phyloP scores from a whole-genome alignment of 352 stramenopile genomes.

The Phytopythium aichiense region DNA sequence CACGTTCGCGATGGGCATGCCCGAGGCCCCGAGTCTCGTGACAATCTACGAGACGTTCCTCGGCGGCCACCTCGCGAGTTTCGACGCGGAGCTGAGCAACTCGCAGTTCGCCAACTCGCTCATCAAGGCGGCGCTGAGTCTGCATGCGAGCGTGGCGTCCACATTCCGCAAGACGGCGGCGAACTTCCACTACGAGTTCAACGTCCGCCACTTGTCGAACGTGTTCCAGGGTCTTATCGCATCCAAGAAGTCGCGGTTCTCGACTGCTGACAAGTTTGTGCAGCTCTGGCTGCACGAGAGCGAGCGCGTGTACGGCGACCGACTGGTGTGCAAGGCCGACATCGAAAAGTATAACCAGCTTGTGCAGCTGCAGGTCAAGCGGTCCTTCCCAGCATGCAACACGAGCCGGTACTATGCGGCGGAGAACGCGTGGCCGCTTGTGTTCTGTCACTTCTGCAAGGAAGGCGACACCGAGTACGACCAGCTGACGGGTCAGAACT shows the following conservation, averaged over 20 bases:
- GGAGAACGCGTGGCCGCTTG: slow-evolving; percentile 93
- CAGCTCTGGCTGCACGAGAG: slow-evolving; percentile 95
- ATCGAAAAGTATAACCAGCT: slow-evolving; percentile 94
- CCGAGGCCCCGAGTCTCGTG: slow-evolving; percentile 89
- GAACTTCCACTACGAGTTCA: slow-evolving; percentile 99
- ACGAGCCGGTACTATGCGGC: slow-evolving; percentile 90
- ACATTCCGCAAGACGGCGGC: slow-evolving; percentile 94
- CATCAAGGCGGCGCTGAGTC: slow-evolving; percentile 91
- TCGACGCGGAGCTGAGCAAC: slow-evolving; percentile 85
- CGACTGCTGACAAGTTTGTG: slow-evolving; percentile 92
- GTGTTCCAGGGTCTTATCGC: slow-evolving; percentile 96
- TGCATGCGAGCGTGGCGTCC: slow-evolving; percentile 89
- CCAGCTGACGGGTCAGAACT: slow-evolving; percentile 86
- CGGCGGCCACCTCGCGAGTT: slow-evolving; percentile 90
- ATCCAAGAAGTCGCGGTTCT: slow-evolving; percentile 91
- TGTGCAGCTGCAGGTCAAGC: slow-evolving; percentile 91
- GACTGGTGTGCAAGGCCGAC: slow-evolving; percentile 91
- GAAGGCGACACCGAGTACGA: slow-evolving; percentile 93
- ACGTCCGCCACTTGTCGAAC: slow-evolving; percentile 94
- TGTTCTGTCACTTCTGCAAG: slow-evolving; percentile 96
- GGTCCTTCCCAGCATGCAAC: slow-evolving; percentile 91
- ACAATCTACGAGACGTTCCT: slow-evolving; percentile 97
- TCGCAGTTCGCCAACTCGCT: slow-evolving; percentile 87
- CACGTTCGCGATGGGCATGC: slow-evolving; percentile 95
- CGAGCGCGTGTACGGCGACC: slow-evolving; percentile 95